Base-by-base conservation (phyloP, 2,329 filamentous ascomycete genomes). In the Apiospora sp. region DNA sequence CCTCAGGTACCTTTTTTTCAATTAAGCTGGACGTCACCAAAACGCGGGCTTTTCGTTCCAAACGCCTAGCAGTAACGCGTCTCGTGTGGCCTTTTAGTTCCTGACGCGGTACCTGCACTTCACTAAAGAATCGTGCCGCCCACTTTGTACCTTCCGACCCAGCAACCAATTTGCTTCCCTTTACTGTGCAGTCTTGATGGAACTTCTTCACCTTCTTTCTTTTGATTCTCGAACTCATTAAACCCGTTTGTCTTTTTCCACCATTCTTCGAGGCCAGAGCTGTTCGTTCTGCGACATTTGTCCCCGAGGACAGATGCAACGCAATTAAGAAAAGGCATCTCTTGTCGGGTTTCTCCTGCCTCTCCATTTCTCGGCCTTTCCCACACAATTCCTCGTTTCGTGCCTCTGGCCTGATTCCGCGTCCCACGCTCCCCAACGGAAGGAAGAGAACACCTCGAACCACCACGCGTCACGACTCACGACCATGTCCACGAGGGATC, bases 121-220 rank as follows among this genome's bases (percentile, higher is more conserved):
- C 68, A 27, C 68, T 70, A 41, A 51, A 58, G 48, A 70, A 41
- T 51, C 48, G 46, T 30, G 46, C 24, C 58, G 68, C 68, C 68
- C 68, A 70, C 68, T 70, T 70, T 70, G 68, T 70, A 70, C 68
- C 68, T 70, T 70, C 46, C 68, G 34, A 12, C 68, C 46, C 46
- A 22, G 68, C 68, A 70, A 70, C 68, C 46, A 27, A 51, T 24
- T 41, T n/a, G 34, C 22, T 44, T 30, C 67, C 43, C 43, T 46
- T 46, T 70, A 24, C 27, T 58, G 34, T 51, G 22, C 64, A 68
- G 10, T 41, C 64, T 43, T 24, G n/a, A 27, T 44, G 13, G n/a
- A 48, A 48, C 67, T 51, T 70, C 68, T 8, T 70, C 68, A 58
- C 27, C 48, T 70, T 68, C 41, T 48, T 41, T 70, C 68, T 44